phyloP scores from a whole-genome alignment of 163 green algal species.

The Coccomyxa subellipsoidea region DNA sequence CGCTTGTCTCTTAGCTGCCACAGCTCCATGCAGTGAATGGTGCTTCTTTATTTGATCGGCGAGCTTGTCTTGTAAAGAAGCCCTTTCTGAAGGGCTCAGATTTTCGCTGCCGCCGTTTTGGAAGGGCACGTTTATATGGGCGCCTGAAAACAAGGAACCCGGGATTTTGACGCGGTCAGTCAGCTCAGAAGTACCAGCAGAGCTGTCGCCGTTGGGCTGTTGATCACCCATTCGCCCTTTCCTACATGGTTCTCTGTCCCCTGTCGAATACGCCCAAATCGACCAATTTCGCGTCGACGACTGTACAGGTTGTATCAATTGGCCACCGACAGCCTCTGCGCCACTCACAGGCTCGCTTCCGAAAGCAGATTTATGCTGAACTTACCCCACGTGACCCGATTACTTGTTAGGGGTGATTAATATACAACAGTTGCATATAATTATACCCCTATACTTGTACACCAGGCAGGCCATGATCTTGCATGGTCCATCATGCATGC shows the following conservation, averaged over 20 bases:
- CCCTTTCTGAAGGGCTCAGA: neutral
- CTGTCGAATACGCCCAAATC: too few species aligned
- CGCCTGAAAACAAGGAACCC: neutral
- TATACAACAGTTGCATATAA: too few species aligned
- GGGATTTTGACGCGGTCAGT: neutral
- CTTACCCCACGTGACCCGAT: too few species aligned
- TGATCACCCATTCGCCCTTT: neutral
- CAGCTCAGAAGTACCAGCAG: neutral
- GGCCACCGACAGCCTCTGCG: too few species aligned
- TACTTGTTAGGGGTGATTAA: too few species aligned
- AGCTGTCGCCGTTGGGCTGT: neutral
- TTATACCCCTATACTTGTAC: too few species aligned
- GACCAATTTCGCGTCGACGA: too few species aligned
- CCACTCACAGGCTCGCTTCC: neutral
- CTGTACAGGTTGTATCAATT: too few species aligned
- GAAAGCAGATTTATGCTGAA: neutral
- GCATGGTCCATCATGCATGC: too few species aligned
- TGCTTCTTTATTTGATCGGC: neutral
- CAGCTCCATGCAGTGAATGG: constrained; percentile 13
- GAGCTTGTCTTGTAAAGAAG: neutral
- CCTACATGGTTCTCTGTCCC: neutral
- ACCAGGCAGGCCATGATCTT: too few species aligned
- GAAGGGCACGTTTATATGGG: neutral
- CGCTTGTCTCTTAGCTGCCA: constrained; percentile 6
- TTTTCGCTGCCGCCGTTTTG: neutral